These are phyloP conservation scores for Periconia macrospinosa DNA, from an alignment of 2,329 filamentous ascomycete genomes.

Conservation along the genomic window DNA sequence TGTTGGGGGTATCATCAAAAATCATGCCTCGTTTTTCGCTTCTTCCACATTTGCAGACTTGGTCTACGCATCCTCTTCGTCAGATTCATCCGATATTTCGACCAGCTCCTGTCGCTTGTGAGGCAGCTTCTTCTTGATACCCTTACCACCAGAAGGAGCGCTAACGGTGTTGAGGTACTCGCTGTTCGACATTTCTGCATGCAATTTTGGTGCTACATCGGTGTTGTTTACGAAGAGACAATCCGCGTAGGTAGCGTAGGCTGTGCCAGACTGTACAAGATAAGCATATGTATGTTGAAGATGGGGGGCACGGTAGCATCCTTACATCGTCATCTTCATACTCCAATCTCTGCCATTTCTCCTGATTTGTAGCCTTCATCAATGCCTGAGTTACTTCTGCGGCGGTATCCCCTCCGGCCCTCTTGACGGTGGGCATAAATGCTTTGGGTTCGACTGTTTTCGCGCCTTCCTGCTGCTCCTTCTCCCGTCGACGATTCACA, in stretches of 20 bases:
- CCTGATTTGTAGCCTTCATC: conserved; percentile 75
- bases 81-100: conserved; percentile 38
- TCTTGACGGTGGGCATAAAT: conserved; percentile 86
- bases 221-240: conserved; percentile 63
- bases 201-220: conserved; percentile 51
- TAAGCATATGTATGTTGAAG: conserved; percentile 3
- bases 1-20: no score
- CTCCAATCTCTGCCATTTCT: conserved; percentile 76
- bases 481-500: conserved; percentile 44
- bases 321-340: conserved; percentile 78
- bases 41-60: not conserved
- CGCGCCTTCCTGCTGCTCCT: conserved; percentile 50
- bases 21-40: not conserved
- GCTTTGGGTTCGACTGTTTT: conserved; percentile 65
- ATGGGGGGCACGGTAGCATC: not conserved
- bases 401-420: conserved; percentile 67
- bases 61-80: conserved; percentile 13
- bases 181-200: conserved; percentile 59
- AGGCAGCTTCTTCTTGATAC: conserved; percentile 42
- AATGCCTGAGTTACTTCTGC: conserved; percentile 73
- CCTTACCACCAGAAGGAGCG: conserved; percentile 48
- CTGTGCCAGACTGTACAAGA: conserved; percentile 57
- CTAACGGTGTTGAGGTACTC: conserved; percentile 67
- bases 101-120: conserved; percentile 27
- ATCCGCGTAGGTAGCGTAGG: conserved; percentile 76